Base-by-base conservation (phyloP, 805 yeast genomes). In the Ogataea pignaliae region DNA sequence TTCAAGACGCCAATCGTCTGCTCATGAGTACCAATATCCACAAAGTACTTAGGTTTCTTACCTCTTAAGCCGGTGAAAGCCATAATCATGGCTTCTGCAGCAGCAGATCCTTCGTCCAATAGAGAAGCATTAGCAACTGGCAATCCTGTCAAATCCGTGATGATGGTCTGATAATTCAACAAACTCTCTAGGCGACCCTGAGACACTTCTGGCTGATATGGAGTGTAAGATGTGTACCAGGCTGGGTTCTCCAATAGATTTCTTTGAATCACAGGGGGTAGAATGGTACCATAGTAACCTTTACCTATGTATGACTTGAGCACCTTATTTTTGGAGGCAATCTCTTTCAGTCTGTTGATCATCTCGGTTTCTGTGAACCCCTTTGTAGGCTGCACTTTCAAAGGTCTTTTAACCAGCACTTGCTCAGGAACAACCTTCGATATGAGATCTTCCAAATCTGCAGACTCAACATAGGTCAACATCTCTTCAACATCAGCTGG, bases 201-300 rank as follows among this genome's bases (percentile, higher is more conserved):
- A 1, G 97, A 85, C 46, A 93, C 90, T 65, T 93, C 99, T 1
- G 99, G 97, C 70, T 93, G 99, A 65, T 93, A 93, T 31, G 99
- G 99, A 18, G 99, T 93, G 64, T 93, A 93, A 1, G 97, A 88
- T 16, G 99, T 93, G 72, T 93, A 93, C 99, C 99, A 93, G 61
- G 89, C 96, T 6, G 99, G 99, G 48, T 84, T 80, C 66, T 93
- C 99, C 45, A 93, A 70, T 46, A 93, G 66, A 59, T 93, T 93
- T 63, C 99, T 81, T 70, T 88, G 95, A 54, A 93, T 86, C 31
- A 91, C 97, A 1, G 95, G 85, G 0, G 99, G 99, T 37, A 88
- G 71, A 41, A 78, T 72, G 0, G 98, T 91, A 46, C 95, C 95
- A 55, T 88, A 85, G 66, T 91, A 93, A 34, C 99, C 99, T 63